A percentile compares a stretch with the other conserved stretches of the same genome.
Conservation (phyloP, 495 filamentous ascomycete genomes). For the Penicillium waksmanii region DNA sequence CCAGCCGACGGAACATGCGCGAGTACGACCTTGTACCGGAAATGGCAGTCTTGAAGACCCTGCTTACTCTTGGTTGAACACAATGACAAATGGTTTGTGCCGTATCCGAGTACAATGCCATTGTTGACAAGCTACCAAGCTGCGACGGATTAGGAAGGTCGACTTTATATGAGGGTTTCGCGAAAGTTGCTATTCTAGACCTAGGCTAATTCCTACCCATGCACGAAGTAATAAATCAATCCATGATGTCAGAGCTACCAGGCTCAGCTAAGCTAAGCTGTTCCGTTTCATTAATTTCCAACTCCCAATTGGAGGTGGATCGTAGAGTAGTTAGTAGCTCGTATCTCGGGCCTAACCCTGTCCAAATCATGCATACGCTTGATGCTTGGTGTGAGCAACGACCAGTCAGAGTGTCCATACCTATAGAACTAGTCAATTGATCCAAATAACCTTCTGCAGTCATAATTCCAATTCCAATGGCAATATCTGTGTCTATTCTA, state of each 20-base stretch:
- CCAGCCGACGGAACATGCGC: conserved; percentile 4
- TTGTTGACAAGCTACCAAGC: not conserved
- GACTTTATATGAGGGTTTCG: not conserved
- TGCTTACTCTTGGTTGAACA: not conserved
- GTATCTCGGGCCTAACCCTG: not conserved
- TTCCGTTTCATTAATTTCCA: not conserved
- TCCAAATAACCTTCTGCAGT: no score
- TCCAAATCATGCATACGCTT: conserved; percentile 1
- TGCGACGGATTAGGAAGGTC: conserved; percentile 2
- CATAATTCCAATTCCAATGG: not conserved
- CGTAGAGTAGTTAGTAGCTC: not conserved
- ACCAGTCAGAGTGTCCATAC: not conserved
- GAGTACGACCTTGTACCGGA: conserved; percentile 5
- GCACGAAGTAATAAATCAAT: no score
- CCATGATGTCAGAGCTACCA: not conserved
- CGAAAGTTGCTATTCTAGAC: no score
- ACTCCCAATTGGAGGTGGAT: not conserved
- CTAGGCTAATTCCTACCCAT: no score
- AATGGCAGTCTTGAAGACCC: not conserved
- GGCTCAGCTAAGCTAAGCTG: not conserved
- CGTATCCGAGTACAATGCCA: no score
- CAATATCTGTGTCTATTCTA: not conserved
- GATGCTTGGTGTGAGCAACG: not conserved
- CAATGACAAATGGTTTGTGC: no score
- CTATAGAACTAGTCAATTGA: no score